Conservation (phyloP, 352 stramenopile species). For the Phytophthora uliginosa region DNA sequence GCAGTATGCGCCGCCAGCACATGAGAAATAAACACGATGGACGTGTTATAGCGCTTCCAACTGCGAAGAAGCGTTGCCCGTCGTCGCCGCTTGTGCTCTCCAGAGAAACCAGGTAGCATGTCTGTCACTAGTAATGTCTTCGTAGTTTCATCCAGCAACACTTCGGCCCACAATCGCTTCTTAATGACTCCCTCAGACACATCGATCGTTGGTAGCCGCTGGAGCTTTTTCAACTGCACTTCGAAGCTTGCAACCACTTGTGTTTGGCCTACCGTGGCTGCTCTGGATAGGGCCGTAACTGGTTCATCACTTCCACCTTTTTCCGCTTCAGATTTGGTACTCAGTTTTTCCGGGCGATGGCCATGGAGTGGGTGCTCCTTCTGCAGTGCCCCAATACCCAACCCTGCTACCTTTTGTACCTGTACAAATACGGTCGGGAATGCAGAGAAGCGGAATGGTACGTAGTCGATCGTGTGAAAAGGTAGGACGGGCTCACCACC, state of each 20-base stretch:
- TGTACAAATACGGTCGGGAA: slow-evolving; percentile 80
- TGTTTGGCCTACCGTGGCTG: slow-evolving; percentile 32
- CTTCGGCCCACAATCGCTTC: slow-evolving; percentile 81
- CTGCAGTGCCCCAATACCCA: slow-evolving; percentile 42
- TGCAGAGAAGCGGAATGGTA: slow-evolving; percentile 75
- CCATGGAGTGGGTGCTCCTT: slow-evolving; percentile 36
- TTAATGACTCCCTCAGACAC: slow-evolving; percentile 70
- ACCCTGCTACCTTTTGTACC: slow-evolving; percentile 70
- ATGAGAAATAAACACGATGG: slow-evolving; percentile 73
- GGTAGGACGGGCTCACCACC: slow-evolving; percentile 75
- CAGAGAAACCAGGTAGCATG: slow-evolving; percentile 79
- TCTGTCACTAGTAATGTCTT: slow-evolving; percentile 87
- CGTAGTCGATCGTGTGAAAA: slow-evolving; percentile 85
- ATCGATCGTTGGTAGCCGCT: slow-evolving; percentile 84
- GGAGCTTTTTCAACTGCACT: slow-evolving; percentile 83
- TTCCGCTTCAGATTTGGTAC: slow-evolving; percentile 11
- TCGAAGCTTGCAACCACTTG: slow-evolving; percentile 82
- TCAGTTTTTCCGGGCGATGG: slow-evolving; percentile 12
- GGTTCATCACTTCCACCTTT: slow-evolving; percentile 10
- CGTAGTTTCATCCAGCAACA: slow-evolving; percentile 80
- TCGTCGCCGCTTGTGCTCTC: slow-evolving; percentile 73
- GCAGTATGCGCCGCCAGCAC: slow-evolving; percentile 43
- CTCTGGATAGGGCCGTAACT: slow-evolving; percentile 32
- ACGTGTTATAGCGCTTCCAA: slow-evolving; percentile 85
- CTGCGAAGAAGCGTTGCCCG: slow-evolving; percentile 76